phyloP scores from a whole-genome alignment of 306 rosid species.

The Trifolium repens region DNA sequence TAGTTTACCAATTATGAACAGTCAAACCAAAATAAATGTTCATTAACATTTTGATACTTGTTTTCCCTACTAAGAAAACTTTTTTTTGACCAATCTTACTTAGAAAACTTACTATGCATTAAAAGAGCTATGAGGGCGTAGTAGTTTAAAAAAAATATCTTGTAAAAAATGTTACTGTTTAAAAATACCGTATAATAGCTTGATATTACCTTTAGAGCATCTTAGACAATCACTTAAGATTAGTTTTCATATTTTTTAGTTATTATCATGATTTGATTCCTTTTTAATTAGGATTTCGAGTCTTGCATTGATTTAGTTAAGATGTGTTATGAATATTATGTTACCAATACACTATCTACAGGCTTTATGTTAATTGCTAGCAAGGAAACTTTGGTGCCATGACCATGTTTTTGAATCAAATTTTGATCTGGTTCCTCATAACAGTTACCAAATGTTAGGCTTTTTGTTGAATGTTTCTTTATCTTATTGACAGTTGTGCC shows the following conservation, averaged over 20 bases:
- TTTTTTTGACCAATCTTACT: not conserved
- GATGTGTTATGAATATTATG: conserved; percentile 12
- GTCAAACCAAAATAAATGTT: conserved; percentile 15
- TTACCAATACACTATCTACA: conserved; percentile 17
- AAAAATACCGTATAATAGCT: not conserved
- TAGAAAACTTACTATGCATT: not conserved
- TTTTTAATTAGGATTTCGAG: conserved; percentile 4
- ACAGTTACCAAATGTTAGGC: conserved; percentile 22
- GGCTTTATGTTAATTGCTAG: conserved; percentile 15
- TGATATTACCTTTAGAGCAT: not conserved
- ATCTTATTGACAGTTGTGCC: conserved; percentile 74
- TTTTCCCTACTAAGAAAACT: not conserved
- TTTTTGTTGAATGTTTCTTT: conserved; percentile 44
- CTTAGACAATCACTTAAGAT: not conserved
- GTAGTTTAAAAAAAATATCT: not conserved
- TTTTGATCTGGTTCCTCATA: conserved; percentile 27
- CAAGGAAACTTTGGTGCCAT: conserved; percentile 20
- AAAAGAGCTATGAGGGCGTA: not conserved
- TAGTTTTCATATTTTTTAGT: not conserved
- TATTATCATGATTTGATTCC: not conserved
- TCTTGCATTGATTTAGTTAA: conserved; percentile 22
- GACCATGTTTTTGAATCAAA: conserved; percentile 19
- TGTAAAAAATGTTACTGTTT: not conserved
- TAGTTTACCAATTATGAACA: conserved; percentile 16
- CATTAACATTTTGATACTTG: conserved; percentile 1